Base-by-base conservation (phyloP, 2,329 filamentous ascomycete genomes). In the Esteya vermicola region DNA sequence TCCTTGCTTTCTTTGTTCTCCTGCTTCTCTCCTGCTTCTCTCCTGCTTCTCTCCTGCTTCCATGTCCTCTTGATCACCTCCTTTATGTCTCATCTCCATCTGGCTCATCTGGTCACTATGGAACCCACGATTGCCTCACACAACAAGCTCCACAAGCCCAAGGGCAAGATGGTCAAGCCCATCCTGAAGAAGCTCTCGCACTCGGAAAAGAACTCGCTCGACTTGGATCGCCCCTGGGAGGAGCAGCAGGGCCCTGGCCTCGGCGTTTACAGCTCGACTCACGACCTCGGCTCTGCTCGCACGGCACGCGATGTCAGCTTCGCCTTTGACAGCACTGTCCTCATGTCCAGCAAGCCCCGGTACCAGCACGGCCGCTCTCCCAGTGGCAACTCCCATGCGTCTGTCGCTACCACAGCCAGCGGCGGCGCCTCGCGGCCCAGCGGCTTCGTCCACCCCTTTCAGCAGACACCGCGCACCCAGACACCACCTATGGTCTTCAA, bases 381-480 rank as follows among this genome's bases (percentile, higher is more conserved):
- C 40, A 75, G 71, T 51, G 71, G 69, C 42, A 64, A 66, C 38
- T 76, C 71, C 20, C 70, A 75, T 51, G 57, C 62, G 46, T 76
- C 72, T 9, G 62, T 72, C 39, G 64, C 68, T 8, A 74, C 71
- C 21, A 66, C 65, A 37, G 67, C 61, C 45, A 76, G 71, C 49
- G 64, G 61, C 46, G 75, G 70, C 47, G 64, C 47, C 9, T 41
- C 58, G 39, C 62, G 68, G 42, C 60, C 59, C 42, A 62, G 63
- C 42, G 53, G 63, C 25, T 78, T 79, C 51, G 64, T 78, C 18
- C 75, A 79, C 51, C 75, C 75, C 21, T 78, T 77, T 48, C 72
- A 78, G 52, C 75, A 78, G 57, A 76, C 64, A 9, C 75, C 75
- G 25, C 66, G 71, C 31, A 72, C 72, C 1, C 69, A 71, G 34